Evolutionary conservation across 441 rosid genomes (phyloP), one percentile per base, ranked within the genome.

Genomic region (Oxalis stricta): DNA sequence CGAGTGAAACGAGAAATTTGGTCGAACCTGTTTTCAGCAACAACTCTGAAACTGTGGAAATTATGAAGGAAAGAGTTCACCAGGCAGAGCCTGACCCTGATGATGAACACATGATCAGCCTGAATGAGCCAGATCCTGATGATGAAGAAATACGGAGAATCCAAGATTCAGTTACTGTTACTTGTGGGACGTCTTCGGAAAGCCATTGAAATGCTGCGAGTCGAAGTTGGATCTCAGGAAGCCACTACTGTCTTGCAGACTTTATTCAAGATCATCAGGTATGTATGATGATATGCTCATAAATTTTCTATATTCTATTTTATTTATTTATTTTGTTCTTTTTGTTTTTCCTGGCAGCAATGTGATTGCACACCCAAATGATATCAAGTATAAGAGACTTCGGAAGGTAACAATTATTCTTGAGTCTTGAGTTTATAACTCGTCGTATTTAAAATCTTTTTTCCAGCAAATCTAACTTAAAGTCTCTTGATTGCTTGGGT

Each of bases 221-320:
- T 69, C 31, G 93, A 79, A 70, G 61, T 65, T 47, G 64, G 48
- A 58, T 50, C 77, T 17, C 12, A 43, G 29, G 84, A 82, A 55
- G 71, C 69, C 10, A 46, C 58, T 1, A 48, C 33, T n/a, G 71
- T 73, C 17, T 56, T 86, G 37, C 77, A 75, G 67, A 83, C 76
- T 33, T 72, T 86, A 35, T 64, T 76, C 35, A 83, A 71, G 67
- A 77, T 86, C 66, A 75, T 84, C 34, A 71, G 95, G 99, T 79
- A 54, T 21, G 34, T n/a, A n/a, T n/a, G n/a, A n/a, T n/a, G n/a
- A n/a, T n/a, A n/a, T n/a, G n/a, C n/a, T n/a, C n/a, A n/a, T n/a
- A n/a, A n/a, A n/a, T n/a, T n/a, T n/a, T n/a, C n/a, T n/a, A 10
- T 20, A 38, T 9, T 29, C 37, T 55, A 31, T 29, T 41, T 48